A percentile compares a stretch with the other conserved stretches of the same genome.
Evolutionary conservation across 805 yeast genomes (phyloP).

Genomic region (Candida suzukii): DNA sequence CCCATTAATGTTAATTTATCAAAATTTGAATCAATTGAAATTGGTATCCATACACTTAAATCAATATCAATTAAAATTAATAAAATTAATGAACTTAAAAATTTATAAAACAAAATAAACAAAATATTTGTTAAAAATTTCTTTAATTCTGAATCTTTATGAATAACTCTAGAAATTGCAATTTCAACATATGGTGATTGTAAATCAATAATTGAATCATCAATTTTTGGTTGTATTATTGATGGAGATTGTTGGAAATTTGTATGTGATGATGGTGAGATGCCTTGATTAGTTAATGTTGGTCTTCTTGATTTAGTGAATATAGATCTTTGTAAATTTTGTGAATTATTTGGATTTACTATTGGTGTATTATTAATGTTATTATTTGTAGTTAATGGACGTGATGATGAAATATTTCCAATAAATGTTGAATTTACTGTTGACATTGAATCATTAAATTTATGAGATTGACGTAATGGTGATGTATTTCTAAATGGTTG

Average conservation of each 20-base stretch:
- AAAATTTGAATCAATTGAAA: neutral
- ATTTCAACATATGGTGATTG: conserved; percentile 33
- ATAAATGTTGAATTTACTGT: neutral
- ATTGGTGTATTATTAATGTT: neutral
- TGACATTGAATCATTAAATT: neutral
- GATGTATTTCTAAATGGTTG: neutral
- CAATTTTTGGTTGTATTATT: neutral
- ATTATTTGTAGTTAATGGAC: neutral
- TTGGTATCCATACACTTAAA: neutral
- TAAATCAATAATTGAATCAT: conserved; percentile 24
- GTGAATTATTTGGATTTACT: neutral
- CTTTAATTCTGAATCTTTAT: conserved; percentile 31
- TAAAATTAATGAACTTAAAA: conserved; percentile 18
- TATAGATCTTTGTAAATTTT: conserved; percentile 12
- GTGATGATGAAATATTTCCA: too few species aligned
- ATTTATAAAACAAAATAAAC: conserved; percentile 21
- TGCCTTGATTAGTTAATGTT: neutral
- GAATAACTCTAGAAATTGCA: conserved; percentile 38
- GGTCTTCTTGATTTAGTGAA: conserved; percentile 12
- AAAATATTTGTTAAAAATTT: conserved; percentile 24
- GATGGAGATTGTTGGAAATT: neutral
- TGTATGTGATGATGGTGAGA: neutral
- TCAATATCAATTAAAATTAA: conserved; percentile 12
- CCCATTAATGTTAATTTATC: conserved; percentile 1
- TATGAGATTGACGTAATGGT: conserved; percentile 1